Evolutionary conservation across 257 asterid genomes (phyloP), one percentile per base, ranked within the genome.

Genomic region (Salvia miltiorrhiza): DNA sequence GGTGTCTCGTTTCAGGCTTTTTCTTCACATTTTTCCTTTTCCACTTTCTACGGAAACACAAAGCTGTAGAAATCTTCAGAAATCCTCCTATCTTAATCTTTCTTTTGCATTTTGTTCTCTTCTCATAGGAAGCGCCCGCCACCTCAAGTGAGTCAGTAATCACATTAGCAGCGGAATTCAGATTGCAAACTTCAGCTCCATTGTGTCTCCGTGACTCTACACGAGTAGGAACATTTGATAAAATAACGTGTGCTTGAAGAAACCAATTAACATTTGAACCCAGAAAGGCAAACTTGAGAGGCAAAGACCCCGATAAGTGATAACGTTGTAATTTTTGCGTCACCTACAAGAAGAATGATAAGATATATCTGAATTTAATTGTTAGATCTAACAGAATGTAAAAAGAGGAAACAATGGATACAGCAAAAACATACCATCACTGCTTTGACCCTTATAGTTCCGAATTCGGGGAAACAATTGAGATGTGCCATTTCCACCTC

Each of bases 391-490:
- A 66, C 39, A 41, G 26, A 39, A 49, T 12, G 48, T 55, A 26
- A 45, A 48, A 7, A n/a, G 37, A 10, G 19, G 53, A 45, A 54
- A 6, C 14, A 56, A 59, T 30, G 33, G 26, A 14, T 11, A 40
- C 5, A 19, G 19, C 23, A 16, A 71, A 57, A 69, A 67, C 81
- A 49, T 78, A 89, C 96, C 92, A 73, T 76, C 53, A 89, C 14
- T 24, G 75, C 68, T 23, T 70, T 50, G 16, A 82, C 87, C 35
- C 40, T 72, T 35, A 90, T 82, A 48, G 59, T 67, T 45, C 95
- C 90, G 47, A 74, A 30, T 55, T 81, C 81, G 0, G 87, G 95
- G 80, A 84, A 90, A 76, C 90, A 90, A 83, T 69, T 81, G 67
- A 81, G 81, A 76, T 90, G 96, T 3, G 73, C 68, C 73, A 43